These are phyloP conservation scores for Skeletonema grethae DNA, from an alignment of 108 stramenopile genomes.

Conservation along the genomic window DNA sequence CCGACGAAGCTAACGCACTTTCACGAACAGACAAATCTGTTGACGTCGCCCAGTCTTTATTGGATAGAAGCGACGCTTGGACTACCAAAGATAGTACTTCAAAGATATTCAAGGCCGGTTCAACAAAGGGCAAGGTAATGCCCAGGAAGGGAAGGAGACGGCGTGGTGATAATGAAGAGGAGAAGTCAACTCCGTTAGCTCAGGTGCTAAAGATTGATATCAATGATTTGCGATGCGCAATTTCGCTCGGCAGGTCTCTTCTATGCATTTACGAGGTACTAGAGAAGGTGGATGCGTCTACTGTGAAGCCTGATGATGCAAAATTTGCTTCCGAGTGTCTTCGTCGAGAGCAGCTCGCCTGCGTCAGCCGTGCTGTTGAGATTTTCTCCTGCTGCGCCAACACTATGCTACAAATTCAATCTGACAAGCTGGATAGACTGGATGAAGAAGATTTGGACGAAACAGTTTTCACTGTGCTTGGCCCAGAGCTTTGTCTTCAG, in stretches of 20 bases:
- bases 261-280: conserved; percentile 4
- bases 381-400: conserved; percentile 29
- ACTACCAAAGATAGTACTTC: conserved; percentile 9
- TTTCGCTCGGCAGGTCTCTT: conserved; percentile 16
- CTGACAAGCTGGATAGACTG: conserved; percentile 15
- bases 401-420: conserved; percentile 25
- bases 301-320: conserved; percentile 6
- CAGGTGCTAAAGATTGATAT: conserved; percentile 22
- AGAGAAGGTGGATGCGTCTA: conserved; percentile 1
- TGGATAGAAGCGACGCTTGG: conserved; percentile 28
- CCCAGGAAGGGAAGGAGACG: conserved; percentile 11
- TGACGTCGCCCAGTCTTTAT: conserved; percentile 18
- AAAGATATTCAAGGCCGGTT: conserved; percentile 4
- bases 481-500: conserved; percentile 16
- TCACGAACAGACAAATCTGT: not conserved
- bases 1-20: conserved; percentile 6
- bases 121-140: conserved; percentile 3
- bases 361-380: conserved; percentile 33
- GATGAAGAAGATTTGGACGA: conserved; percentile 49
- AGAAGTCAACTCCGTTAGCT: conserved; percentile 10
- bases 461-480: conserved; percentile 8
- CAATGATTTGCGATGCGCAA: not conserved
- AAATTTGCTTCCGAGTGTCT: conserved; percentile 15
- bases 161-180: conserved; percentile 3
- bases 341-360: conserved; percentile 20